These are phyloP conservation scores for Pichia pseudocactophila DNA, from an alignment of 805 yeast genomes.

Conservation along the genomic window DNA sequence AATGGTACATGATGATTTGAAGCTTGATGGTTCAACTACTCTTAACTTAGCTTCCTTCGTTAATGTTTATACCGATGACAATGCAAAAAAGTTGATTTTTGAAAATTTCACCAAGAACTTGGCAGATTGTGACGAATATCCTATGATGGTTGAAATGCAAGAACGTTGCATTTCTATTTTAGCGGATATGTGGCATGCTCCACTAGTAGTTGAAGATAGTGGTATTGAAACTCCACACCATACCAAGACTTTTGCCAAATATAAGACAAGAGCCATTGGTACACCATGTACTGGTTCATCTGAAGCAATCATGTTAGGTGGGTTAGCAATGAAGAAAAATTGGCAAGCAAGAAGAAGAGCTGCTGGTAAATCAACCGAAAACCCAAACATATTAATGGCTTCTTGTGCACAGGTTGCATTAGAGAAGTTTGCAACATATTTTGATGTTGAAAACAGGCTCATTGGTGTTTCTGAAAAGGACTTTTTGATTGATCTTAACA, in stretches of 20 bases:
- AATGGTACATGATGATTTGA: conserved; percentile 61
- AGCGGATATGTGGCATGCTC: conserved; percentile 76
- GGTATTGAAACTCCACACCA: conserved; percentile 13
- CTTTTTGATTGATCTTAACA: conserved; percentile 53
- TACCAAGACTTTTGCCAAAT: conserved; percentile 2
- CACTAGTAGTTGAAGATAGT: conserved; percentile 22
- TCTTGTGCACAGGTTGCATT: conserved; percentile 89
- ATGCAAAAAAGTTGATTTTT: conserved; percentile 42
- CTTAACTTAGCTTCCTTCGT: conserved; percentile 86
- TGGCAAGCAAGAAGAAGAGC: conserved; percentile 68
- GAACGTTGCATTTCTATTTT: conserved; percentile 75
- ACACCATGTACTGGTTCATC: conserved; percentile 92
- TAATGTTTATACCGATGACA: conserved; percentile 57
- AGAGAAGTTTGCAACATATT: conserved; percentile 89
- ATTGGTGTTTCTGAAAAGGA: conserved; percentile 57
- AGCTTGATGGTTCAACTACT: conserved; percentile 76
- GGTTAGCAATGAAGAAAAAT: conserved; percentile 80
- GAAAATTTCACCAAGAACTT: conserved; percentile 80
- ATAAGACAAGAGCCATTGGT: conserved; percentile 48
- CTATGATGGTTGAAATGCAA: conserved; percentile 71
- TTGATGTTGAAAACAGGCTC: conserved; percentile 80
- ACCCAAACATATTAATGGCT: conserved; percentile 88
- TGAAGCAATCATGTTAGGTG: conserved; percentile 91
- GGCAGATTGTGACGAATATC: conserved; percentile 92
- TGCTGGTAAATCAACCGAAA: conserved; percentile 47